Conservation (phyloP, 176 grass and related monocot genomes). For the Puccinellia tenuiflora region DNA sequence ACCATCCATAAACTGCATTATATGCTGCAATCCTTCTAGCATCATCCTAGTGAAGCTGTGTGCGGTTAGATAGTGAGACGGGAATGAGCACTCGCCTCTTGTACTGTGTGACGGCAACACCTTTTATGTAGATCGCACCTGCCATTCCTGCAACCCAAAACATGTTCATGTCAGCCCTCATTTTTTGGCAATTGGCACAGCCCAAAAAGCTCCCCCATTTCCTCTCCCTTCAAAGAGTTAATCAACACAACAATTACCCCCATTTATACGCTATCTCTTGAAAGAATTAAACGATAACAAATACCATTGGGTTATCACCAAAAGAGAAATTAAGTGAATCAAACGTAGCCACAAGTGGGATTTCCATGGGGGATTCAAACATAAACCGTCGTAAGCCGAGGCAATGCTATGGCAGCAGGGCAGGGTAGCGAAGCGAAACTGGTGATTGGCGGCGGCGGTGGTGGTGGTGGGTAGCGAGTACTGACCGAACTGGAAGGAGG, state of each 20-base stretch:
- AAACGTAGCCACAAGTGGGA: neutral
- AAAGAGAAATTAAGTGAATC: neutral
- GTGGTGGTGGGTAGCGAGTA: neutral
- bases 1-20: neutral
- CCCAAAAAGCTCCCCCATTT: neutral
- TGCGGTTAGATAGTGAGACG: neutral
- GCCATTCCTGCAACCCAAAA: conserved; percentile 55
- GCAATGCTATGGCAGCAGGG: neutral
- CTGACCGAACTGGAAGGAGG: conserved; percentile 94
- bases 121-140: conserved; percentile 80
- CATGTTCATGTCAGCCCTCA: neutral
- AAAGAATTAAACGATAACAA: neutral
- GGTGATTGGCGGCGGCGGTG: too few relatives aligned
- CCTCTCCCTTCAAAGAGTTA: neutral
- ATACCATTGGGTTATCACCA: neutral
- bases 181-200: neutral
- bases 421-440: neutral
- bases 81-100: conserved; percentile 42
- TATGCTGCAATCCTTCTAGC: neutral
- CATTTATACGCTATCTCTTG: neutral
- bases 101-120: conserved; percentile 76
- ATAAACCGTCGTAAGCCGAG: neutral
- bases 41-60: neutral
- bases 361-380: neutral
- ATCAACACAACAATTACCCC: too few relatives aligned